Base-by-base conservation (phyloP, 2,329 filamentous ascomycete genomes). In the Fusarium fracticaudum region DNA sequence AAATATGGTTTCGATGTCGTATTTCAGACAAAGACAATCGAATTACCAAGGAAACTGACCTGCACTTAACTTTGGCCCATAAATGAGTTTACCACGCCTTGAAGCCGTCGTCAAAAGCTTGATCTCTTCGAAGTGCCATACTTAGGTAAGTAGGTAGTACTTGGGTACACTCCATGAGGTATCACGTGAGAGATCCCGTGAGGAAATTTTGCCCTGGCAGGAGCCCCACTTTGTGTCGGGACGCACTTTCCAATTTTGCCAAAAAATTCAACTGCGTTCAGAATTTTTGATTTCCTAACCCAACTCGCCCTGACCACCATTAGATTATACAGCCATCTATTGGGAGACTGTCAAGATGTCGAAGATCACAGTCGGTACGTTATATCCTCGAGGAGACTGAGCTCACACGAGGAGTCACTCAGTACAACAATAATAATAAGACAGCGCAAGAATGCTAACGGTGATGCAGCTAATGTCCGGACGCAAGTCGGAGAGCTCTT, bases 401-500 rank as follows among this genome's bases (percentile, higher is more conserved):
- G n/a, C 59, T 31, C 35, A 22, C 38, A 12, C 24, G 41, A 47
- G 18, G 60, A 59, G 31, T 43, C 20, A 50, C 35, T 35, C 33
- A 67, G 37, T 12, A 22, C 35, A 48, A 44, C 26, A 33, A 45
- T 47, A 48, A 40, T 31, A 33, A 43, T 47, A 35, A 47, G 44
- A 15, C 33, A 24, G 4, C 35, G 53, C 29, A 22, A 48, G 37
- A 40, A 88, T 84, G 82, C 87, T 82, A 81, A 83, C 77, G 37
- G 31, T 41, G 41, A 40, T 66, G 24, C 78, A 84, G 94, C 94
- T 91, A 94, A 95, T 93, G 95, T 97, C 91, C 94, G 95, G 91
- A 89, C 91, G 86, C 96, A 98, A 89, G 94, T 98, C 86, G 89
- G 92, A 86, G 91, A 96, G 86, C 91, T 99, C 83, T 93, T 99